Evolutionary conservation across 139 green algal genomes (phyloP).

Genomic region (Coccomyxa sp.): DNA sequence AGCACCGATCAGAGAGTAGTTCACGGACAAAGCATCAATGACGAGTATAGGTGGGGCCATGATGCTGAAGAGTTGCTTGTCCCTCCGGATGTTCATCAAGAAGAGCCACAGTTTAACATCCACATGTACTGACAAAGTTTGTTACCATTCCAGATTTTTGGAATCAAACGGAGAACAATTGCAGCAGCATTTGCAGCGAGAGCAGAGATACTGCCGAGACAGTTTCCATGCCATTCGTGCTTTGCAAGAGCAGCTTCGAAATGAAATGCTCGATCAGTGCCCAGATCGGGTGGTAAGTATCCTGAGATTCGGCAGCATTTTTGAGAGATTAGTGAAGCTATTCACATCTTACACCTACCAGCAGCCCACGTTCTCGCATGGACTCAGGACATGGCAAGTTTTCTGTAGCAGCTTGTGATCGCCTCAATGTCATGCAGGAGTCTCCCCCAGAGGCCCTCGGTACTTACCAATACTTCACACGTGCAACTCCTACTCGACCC

Average conservation of each 20-base stretch:
- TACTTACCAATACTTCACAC: too few relatives aligned
- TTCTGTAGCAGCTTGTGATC: neutral
- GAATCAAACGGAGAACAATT: neutral
- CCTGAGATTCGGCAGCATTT: too few relatives aligned
- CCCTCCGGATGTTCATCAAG: neutral
- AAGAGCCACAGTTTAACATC: neutral
- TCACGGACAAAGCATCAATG: too few relatives aligned
- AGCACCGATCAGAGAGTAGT: too few relatives aligned
- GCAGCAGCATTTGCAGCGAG: neutral
- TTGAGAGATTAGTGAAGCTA: too few relatives aligned
- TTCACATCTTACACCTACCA: neutral
- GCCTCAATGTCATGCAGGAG: neutral
- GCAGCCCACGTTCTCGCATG: neutral
- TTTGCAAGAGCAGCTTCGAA: neutral
- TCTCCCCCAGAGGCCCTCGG: neutral
- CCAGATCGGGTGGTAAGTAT: neutral
- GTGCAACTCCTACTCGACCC: too few relatives aligned
- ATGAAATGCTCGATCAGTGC: neutral
- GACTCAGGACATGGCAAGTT: neutral
- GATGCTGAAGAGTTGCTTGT: too few relatives aligned
- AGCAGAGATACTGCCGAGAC: neutral
- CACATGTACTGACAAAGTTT: neutral
- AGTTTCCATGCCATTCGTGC: neutral
- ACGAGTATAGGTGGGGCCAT: too few relatives aligned
- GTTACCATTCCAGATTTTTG: neutral